Evolutionary conservation across 176 grass and related monocot genomes (phyloP).

Genomic region (Cenchrus purpureus): DNA sequence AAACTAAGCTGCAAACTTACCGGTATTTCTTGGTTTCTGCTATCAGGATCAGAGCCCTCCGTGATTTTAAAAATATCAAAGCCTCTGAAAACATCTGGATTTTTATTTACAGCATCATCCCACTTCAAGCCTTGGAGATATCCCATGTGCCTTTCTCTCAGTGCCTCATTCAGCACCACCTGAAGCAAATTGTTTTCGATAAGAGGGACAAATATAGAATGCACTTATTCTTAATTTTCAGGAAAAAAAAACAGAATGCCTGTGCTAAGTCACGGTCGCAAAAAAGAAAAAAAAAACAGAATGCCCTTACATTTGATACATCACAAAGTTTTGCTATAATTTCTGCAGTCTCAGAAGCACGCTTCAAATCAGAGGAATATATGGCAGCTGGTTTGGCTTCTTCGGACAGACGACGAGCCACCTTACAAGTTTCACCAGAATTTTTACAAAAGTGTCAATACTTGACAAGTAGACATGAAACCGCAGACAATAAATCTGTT

Average conservation of each 20-base stretch:
- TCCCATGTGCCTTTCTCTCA: slow-evolving; percentile 74
- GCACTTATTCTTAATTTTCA: neutral
- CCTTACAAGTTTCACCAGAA: slow-evolving; percentile 37
- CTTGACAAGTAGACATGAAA: neutral
- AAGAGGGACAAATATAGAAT: neutral
- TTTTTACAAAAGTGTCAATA: neutral
- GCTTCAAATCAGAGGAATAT: slow-evolving; percentile 61
- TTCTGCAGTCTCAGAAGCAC: slow-evolving; percentile 29
- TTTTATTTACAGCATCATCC: slow-evolving; percentile 56
- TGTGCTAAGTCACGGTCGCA: too few species aligned
- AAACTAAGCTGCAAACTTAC: slow-evolving; percentile 31
- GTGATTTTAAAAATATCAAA: slow-evolving; percentile 24
- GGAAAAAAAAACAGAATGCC: neutral
- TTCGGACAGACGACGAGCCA: slow-evolving; percentile 54
- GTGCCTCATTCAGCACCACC: slow-evolving; percentile 43
- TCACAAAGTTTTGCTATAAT: slow-evolving; percentile 51
- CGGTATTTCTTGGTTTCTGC: slow-evolving; percentile 58
- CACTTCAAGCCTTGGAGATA: slow-evolving; percentile 73
- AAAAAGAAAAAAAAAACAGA: neutral
- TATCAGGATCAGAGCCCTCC: slow-evolving; percentile 38
- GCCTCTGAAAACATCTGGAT: slow-evolving; percentile 49
- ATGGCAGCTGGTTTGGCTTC: slow-evolving; percentile 58
- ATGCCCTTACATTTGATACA: slow-evolving; percentile 48
- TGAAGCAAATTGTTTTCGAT: slow-evolving; percentile 15
- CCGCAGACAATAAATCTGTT: neutral